Evolutionary conservation across 2,329 filamentous ascomycete genomes (phyloP).

Genomic region (Coniochaeta pulveracea): DNA sequence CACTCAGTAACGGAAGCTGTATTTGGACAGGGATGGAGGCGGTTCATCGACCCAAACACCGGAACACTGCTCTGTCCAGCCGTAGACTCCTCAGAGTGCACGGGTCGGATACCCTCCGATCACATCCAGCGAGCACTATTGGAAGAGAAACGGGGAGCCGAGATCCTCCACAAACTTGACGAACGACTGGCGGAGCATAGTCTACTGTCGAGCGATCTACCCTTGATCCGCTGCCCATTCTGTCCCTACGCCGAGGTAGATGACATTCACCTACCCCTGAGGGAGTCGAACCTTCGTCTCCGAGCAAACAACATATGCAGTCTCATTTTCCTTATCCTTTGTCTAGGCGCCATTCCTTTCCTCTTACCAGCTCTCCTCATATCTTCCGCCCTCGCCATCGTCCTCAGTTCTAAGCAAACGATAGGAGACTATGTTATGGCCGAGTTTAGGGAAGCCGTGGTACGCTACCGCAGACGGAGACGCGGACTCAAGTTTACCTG

Average conservation of each 20-base stretch:
- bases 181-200: slow-evolving; percentile 67
- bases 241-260: slow-evolving; percentile 88
- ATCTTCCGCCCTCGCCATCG: slow-evolving; percentile 30
- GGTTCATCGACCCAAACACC: slow-evolving; percentile 60
- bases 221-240: slow-evolving; percentile 77
- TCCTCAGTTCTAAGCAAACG: slow-evolving; percentile 29
- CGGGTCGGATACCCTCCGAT: slow-evolving; percentile 58
- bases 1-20: slow-evolving; percentile 76
- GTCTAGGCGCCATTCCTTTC: slow-evolving; percentile 43
- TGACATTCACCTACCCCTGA: slow-evolving; percentile 53
- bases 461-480: slow-evolving; percentile 56
- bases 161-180: slow-evolving; percentile 66
- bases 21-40: slow-evolving; percentile 86
- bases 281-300: slow-evolving; percentile 43
- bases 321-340: slow-evolving; percentile 37
- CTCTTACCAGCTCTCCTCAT: slow-evolving; percentile 40
- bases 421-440: slow-evolving; percentile 27
- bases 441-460: slow-evolving; percentile 48
- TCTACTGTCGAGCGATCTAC: slow-evolving; percentile 60
- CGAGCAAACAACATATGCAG: slow-evolving; percentile 38
- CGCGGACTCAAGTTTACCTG: slow-evolving; percentile 72
- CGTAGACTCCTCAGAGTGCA: slow-evolving; percentile 57
- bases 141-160: slow-evolving; percentile 55
- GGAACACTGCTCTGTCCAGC: slow-evolving; percentile 79
- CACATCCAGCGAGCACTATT: slow-evolving; percentile 64